These are phyloP conservation scores for Tulasnella sp. DNA, from an alignment of 768 basidiomycete species.

Conservation along the genomic window DNA sequence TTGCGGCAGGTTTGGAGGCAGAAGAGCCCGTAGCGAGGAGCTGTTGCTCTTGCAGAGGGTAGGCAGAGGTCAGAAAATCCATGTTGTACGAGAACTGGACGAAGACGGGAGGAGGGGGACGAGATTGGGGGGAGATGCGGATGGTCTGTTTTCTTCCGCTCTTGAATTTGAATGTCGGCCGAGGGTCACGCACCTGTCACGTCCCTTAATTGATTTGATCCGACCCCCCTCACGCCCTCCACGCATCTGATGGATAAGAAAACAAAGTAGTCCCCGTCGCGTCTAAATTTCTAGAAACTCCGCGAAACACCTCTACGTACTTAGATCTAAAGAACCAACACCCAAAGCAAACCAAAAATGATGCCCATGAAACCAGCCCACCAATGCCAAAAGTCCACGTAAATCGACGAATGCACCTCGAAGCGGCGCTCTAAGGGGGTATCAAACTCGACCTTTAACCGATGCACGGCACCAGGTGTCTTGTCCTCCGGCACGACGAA, in stretches of 20 bases:
- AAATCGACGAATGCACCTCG: conserved; percentile 13
- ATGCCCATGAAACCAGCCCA: conserved; percentile 7
- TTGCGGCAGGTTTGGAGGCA: background rate
- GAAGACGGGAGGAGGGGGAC: background rate
- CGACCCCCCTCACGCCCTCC: too few relatives aligned
- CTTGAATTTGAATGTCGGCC: background rate
- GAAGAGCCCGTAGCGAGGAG: background rate
- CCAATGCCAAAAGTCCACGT: conserved; percentile 17
- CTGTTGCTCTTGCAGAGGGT: background rate
- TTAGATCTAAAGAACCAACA: background rate
- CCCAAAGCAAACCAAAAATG: conserved; percentile 7
- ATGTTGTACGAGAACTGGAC: background rate
- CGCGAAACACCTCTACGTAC: background rate
- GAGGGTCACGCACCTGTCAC: background rate
- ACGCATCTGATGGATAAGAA: too few relatives aligned
- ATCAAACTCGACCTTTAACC: conserved; percentile 52
- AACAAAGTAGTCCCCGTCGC: background rate
- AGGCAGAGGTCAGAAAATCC: background rate
- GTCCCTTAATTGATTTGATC: background rate
- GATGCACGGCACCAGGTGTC: conserved; percentile 48
- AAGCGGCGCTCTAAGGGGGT: conserved; percentile 46
- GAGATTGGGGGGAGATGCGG: background rate
- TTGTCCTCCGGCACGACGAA: conserved; percentile 53
- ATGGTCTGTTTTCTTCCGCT: background rate
- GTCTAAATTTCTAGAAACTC: background rate